Base-by-base conservation (phyloP, 2,329 filamentous ascomycete species). In the Myriosclerotinia duriaeana region DNA sequence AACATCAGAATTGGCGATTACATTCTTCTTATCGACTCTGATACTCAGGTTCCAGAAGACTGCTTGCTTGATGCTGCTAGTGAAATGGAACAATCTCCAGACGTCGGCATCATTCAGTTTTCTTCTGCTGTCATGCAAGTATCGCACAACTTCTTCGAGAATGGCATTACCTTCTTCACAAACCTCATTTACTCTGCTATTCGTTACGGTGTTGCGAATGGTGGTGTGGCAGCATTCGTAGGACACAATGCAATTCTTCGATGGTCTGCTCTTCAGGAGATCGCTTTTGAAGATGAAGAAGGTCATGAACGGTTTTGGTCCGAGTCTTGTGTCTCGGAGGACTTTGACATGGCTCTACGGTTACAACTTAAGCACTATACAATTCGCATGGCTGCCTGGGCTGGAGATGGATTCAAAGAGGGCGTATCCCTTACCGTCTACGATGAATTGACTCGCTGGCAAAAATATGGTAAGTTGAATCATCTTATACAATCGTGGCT, bases 101-200 rank as follows among this genome's bases (percentile, higher is more conserved):
- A 90, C 71, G 87, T 90, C 0, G 89, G 84, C n/a, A 90, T 91
- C 71, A 82, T 91, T 66, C 89, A 91, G 74, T 89, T 89, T 77
- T 84, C 85, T 0, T 91, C 89, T 4, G 88, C 88, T 40, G 89
- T 92, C 68, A 92, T 93, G 89, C 87, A 92, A 71, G 87, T 92
- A 15, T 85, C 87, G 0, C 80, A 85, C 72, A 88, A 84, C 65
- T 91, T 87, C 77, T 93, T 93, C 72, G 90, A 93, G 77, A 89
- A 88, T 71, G 88, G 86, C 17, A 77, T 91, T 73, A 90, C 89
- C 2, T 92, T 89, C 79, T 92, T 92, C 79, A 92, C 90, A 53
- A 87, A 92, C 73, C 82, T 92, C 63, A 86, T 93, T 72, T 93
- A 92, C 79, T 88, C 86, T 0, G 85, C 88, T 50, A 92, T 92